Conservation (phyloP, 2,329 filamentous ascomycete species). For the Ceratocystis smalleyi region DNA sequence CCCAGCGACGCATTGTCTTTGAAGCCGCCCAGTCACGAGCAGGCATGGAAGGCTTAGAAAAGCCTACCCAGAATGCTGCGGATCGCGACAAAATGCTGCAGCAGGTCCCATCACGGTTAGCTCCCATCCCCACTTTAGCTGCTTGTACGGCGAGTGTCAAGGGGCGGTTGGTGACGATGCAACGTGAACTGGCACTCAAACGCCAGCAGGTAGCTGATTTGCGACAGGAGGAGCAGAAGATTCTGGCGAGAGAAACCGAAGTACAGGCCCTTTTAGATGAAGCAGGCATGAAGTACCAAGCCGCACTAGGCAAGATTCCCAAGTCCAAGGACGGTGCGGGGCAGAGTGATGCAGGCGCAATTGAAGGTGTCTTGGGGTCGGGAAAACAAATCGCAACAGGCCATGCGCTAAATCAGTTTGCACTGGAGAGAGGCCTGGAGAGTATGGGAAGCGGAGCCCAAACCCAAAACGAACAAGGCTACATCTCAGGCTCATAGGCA, state of each 20-base stretch:
- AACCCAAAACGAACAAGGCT: background rate
- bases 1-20: slow-evolving; percentile 63
- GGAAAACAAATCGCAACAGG: background rate
- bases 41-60: slow-evolving; percentile 60
- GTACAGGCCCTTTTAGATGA: slow-evolving; percentile 70
- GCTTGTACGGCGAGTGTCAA: slow-evolving; percentile 51
- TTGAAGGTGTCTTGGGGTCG: background rate
- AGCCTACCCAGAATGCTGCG: slow-evolving; percentile 26
- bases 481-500: background rate
- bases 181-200: slow-evolving; percentile 44
- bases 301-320: slow-evolving; percentile 25
- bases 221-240: slow-evolving; percentile 50
- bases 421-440: slow-evolving; percentile 30
- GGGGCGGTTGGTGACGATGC: slow-evolving; percentile 45
- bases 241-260: slow-evolving; percentile 56
- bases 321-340: background rate
- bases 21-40: slow-evolving; percentile 73
- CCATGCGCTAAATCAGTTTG: slow-evolving; percentile 19
- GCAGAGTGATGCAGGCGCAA: background rate
- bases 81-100: slow-evolving; percentile 1
- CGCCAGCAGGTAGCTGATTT: slow-evolving; percentile 49
- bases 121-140: slow-evolving; percentile 55
- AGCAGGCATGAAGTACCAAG: slow-evolving; percentile 50
- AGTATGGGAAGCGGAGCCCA: slow-evolving; percentile 27
- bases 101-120: slow-evolving; percentile 11